Base-by-base conservation (phyloP, 2,329 filamentous ascomycete species). In the Ascochyta fabae region DNA sequence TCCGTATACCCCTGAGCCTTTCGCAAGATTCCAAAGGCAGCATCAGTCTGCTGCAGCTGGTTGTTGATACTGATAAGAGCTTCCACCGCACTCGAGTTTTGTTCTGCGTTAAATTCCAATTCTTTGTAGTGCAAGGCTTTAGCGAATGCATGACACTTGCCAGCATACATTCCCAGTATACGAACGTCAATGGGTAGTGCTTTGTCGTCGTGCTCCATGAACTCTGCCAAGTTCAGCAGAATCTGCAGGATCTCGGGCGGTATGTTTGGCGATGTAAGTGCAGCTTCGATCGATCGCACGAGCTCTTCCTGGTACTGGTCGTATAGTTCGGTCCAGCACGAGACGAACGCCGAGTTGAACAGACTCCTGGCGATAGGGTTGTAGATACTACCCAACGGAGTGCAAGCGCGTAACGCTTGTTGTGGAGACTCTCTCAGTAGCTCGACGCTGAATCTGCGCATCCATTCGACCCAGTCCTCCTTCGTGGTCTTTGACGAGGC, bases 161-260 rank as follows among this genome's bases (percentile, higher is more conserved):
- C 94, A 44, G 95, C 95, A 74, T 98, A 96, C 71, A 94, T 90
- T 29, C 96, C 96, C 10, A 99, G 84, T 9, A 95, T 92, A 44
- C 95, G 84, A 61, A 99, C 97, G 71, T 99, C 96, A 60, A 99
- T 99, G 1, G 95, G 95, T 48, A 99, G 80, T 13, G 96, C 94
- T 76, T 99, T 99, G 75, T 99, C 95, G 67, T 99, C 96, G 70
- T 99, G 95, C 73, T 99, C 95, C 95, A 99, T 99, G 75, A 99
- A 99, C 73, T 99, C 95, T 22, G 95, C 95, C 46, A 99, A 83
- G 70, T 99, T 99, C 44, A 99, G 86, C 26, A 99, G 82, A 45
- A 97, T 89, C 58, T 96, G 94, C 8, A 99, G 81, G 62, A 99
- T 89, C 75, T 99, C 96, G 0, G 96, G 95, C 0, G 95, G 94